Conservation (phyloP, 2,329 filamentous ascomycete species). For the Myriangium duriaei region DNA sequence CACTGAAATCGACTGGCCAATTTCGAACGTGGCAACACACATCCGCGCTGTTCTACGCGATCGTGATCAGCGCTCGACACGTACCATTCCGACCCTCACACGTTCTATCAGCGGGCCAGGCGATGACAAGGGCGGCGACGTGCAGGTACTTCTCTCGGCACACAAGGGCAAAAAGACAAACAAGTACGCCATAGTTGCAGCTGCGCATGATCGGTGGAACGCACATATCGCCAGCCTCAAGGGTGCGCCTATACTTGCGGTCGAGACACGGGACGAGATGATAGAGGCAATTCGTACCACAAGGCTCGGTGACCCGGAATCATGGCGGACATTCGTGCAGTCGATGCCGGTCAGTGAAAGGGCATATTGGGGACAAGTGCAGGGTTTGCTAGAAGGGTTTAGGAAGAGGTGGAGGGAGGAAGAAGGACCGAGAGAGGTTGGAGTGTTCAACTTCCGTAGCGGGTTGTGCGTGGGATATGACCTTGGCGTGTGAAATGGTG, state of each 20-base stretch:
- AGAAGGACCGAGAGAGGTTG: slow-evolving; percentile 54
- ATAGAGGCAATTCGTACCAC: slow-evolving; percentile 66
- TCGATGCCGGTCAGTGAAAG: slow-evolving; percentile 62
- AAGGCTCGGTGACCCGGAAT: slow-evolving; percentile 64
- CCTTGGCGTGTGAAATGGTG: slow-evolving; percentile 34
- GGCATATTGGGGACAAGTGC: slow-evolving; percentile 71
- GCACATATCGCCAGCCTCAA: slow-evolving; percentile 58
- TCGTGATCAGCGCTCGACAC: slow-evolving; percentile 50
- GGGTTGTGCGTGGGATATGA: slow-evolving; percentile 80
- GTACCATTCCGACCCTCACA: slow-evolving; percentile 27
- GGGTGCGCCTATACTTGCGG: slow-evolving; percentile 68
- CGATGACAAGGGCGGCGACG: slow-evolving; percentile 48
- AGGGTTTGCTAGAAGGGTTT: slow-evolving; percentile 58
- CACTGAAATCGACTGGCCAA: slow-evolving; percentile 59
- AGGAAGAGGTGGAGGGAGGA: slow-evolving; percentile 35
- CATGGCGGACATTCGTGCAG: slow-evolving; percentile 73
- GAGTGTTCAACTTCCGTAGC: slow-evolving; percentile 85
- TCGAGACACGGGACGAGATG: slow-evolving; percentile 76
- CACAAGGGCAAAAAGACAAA: slow-evolving; percentile 88
- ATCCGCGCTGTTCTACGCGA: slow-evolving; percentile 73
- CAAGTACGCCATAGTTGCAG: slow-evolving; percentile 72
- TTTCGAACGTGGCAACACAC: slow-evolving; percentile 62
- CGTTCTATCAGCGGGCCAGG: slow-evolving; percentile 29
- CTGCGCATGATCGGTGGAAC: slow-evolving; percentile 45
- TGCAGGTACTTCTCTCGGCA: slow-evolving; percentile 71